Conservation (phyloP, 345 rosid species). For the Arabis alpina region DNA sequence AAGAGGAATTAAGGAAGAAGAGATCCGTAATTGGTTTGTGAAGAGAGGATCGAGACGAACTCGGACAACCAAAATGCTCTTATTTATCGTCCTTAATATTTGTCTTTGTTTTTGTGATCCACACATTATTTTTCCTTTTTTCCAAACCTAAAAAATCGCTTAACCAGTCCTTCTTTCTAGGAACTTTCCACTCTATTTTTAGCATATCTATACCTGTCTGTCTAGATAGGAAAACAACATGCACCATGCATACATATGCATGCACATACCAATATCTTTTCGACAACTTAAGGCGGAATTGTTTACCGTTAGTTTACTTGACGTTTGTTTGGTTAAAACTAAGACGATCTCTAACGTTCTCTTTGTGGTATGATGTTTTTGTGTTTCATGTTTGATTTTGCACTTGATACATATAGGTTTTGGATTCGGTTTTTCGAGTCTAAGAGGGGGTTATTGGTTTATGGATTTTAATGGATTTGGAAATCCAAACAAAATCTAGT, state of each 20-base stretch:
- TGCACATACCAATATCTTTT: not conserved
- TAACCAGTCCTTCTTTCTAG: conserved; percentile 38
- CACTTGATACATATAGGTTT: too few species aligned
- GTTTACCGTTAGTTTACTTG: not conserved
- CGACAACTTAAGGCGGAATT: not conserved
- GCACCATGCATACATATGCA: conserved; percentile 7
- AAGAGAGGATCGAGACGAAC: conserved; percentile 40
- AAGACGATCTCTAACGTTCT: too few species aligned
- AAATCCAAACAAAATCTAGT: too few species aligned
- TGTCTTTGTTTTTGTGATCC: conserved; percentile 36
- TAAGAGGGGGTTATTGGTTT: too few species aligned
- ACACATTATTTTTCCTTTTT: conserved; percentile 17
- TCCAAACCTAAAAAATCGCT: conserved; percentile 29
- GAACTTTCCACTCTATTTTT: conserved; percentile 23
- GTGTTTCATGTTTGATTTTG: too few species aligned
- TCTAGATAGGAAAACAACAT: not conserved
- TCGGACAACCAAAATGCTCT: conserved; percentile 29
- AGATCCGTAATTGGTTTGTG: conserved; percentile 25
- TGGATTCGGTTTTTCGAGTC: too few species aligned
- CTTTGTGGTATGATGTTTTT: too few species aligned
- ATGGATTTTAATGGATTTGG: too few species aligned
- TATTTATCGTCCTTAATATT: conserved; percentile 22
- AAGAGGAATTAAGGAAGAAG: conserved; percentile 33
- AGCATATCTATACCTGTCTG: conserved; percentile 10
- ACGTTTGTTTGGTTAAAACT: too few species aligned